phyloP scores from a whole-genome alignment of 23 red algal species.

The Agarophyton chilense region DNA sequence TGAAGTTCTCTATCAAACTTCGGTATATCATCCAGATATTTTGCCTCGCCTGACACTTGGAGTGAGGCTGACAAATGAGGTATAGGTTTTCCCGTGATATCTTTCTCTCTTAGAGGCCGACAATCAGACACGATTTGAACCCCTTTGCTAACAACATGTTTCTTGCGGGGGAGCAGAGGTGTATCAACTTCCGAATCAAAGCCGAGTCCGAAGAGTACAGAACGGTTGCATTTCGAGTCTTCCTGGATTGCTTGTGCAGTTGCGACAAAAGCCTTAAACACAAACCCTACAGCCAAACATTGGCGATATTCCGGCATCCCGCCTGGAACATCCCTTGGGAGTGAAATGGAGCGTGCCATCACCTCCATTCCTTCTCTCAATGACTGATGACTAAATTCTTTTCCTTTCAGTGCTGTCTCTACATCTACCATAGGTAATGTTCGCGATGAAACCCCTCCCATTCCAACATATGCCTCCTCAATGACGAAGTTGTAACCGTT shows the following conservation, averaged over 20 bases:
- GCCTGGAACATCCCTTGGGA: slow-evolving; percentile 69
- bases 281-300: slow-evolving; percentile 59
- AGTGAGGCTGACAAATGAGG: slow-evolving; percentile 58
- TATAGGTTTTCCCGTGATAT: slow-evolving; percentile 53
- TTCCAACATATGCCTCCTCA: slow-evolving; percentile 33
- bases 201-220: background rate
- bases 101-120: background rate
- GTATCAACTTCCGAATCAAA: background rate
- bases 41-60: slow-evolving; percentile 79
- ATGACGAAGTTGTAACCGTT: slow-evolving; percentile 5
- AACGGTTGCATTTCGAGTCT: background rate
- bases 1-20: slow-evolving; percentile 65
- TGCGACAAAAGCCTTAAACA: slow-evolving; percentile 69
- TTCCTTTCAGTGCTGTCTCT: slow-evolving; percentile 26
- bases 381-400: slow-evolving; percentile 18
- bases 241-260: slow-evolving; percentile 26
- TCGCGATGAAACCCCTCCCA: slow-evolving; percentile 73
- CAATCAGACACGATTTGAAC: slow-evolving; percentile 54
- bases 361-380: slow-evolving; percentile 29
- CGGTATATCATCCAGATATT: slow-evolving; percentile 85
- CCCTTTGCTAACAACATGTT: slow-evolving; percentile 28
- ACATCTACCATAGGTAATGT: slow-evolving; percentile 47
- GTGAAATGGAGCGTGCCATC: slow-evolving; percentile 23
- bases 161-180: background rate
- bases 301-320: slow-evolving; percentile 80